Percentiles rank a stretch among this genome's conserved stretches.
phyloP scores from a whole-genome alignment of 441 rosid species.

The Gossypium trilobum region DNA sequence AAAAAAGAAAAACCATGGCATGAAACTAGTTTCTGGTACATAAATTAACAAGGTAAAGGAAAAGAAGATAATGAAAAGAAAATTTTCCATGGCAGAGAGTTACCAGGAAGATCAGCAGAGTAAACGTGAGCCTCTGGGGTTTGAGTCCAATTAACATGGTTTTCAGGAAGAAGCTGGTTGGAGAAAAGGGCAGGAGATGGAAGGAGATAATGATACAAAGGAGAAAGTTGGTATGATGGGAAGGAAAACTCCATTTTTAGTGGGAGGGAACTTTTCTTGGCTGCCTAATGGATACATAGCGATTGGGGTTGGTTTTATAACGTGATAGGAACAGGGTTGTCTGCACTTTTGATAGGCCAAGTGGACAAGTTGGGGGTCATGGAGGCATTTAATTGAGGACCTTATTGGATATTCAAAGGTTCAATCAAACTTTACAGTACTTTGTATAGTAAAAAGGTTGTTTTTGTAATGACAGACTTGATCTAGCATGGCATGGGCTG shows the following conservation, averaged over 20 bases:
- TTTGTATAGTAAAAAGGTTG: not conserved
- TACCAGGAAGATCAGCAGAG: slow-evolving; percentile 78
- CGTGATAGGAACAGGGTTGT: not conserved
- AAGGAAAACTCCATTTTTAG: slow-evolving; percentile 33
- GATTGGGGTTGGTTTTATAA: not conserved
- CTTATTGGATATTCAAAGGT: not conserved
- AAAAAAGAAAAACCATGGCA: slow-evolving; percentile 6
- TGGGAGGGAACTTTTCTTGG: not conserved
- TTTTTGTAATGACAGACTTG: not conserved
- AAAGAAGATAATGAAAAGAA: not conserved
- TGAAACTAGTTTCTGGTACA: not conserved
- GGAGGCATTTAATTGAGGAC: not conserved
- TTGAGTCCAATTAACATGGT: slow-evolving; percentile 59
- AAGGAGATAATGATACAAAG: slow-evolving; percentile 34
- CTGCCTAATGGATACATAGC: not conserved
- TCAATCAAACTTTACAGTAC: not conserved
- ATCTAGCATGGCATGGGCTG: not conserved
- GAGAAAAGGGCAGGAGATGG: slow-evolving; percentile 26
- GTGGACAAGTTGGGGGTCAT: slow-evolving; percentile 17
- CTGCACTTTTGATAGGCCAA: slow-evolving; percentile 5
- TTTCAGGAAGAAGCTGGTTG: slow-evolving; percentile 29
- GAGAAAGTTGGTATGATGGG: slow-evolving; percentile 29
- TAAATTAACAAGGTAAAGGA: slow-evolving; percentile 2
- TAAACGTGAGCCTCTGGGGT: slow-evolving; percentile 64
- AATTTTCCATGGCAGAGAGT: not conserved